Conservation (phyloP, 129 eudicot species). For the Ambrosia artemisiifolia region DNA sequence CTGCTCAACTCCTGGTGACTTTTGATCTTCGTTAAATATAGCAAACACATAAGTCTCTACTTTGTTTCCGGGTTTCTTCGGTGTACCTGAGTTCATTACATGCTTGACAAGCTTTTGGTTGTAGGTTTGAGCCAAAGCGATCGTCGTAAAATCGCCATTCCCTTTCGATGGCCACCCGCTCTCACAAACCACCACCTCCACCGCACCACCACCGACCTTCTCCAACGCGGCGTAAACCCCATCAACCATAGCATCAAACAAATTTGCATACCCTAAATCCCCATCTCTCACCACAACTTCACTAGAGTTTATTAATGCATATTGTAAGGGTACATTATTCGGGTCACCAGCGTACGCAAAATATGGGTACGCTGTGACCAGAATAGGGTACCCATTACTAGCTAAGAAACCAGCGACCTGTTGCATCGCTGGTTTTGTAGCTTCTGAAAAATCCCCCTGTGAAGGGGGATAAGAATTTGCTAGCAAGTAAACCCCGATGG, state of each 20-base stretch:
- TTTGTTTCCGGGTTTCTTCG: conserved; percentile 25
- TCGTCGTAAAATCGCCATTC: conserved; percentile 31
- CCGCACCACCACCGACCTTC: conserved; percentile 23
- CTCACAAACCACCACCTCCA: conserved; percentile 42
- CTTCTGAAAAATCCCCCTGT: conserved; percentile 10
- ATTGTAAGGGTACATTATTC: not conserved
- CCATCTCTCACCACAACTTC: conserved; percentile 38
- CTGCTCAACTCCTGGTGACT: conserved; percentile 43
- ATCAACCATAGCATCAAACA: conserved; percentile 49
- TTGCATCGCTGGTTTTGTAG: conserved; percentile 12
- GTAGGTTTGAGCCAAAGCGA: conserved; percentile 23
- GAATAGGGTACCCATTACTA: conserved; percentile 23
- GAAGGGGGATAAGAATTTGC: conserved; percentile 40
- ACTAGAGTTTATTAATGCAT: conserved; percentile 27
- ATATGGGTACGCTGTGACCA: conserved; percentile 46
- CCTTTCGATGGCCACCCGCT: conserved; percentile 49
- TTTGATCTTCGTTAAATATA: conserved; percentile 34
- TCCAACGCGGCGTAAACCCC: conserved; percentile 37
- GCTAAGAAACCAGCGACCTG: conserved; percentile 16
- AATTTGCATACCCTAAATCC: conserved; percentile 26
- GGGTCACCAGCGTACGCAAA: conserved; percentile 30
- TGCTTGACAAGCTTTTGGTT: conserved; percentile 32
- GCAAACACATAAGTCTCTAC: conserved; percentile 43
- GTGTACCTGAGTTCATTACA: conserved; percentile 35
- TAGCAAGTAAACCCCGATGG: conserved; percentile 20